Percentiles rank a stretch among this genome's conserved stretches.
These are phyloP conservation scores for Diaporthe destruens DNA, from an alignment of 2,329 filamentous ascomycete genomes.

Conservation along the genomic window DNA sequence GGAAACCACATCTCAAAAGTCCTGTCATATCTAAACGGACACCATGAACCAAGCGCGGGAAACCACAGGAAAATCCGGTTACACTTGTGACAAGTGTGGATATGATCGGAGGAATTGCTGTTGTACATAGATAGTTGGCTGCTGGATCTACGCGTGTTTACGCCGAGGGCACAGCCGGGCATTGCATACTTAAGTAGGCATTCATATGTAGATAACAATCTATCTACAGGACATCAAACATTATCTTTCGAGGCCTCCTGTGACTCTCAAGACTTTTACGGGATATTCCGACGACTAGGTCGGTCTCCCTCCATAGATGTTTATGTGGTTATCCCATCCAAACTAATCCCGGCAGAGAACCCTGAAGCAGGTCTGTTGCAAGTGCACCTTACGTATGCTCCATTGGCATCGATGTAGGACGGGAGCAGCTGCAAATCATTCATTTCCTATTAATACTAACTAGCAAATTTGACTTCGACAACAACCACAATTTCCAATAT, in stretches of 20 bases:
- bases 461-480: too few relatives aligned
- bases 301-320: too few relatives aligned
- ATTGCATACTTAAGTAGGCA: neutral
- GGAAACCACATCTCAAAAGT: neutral
- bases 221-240: neutral
- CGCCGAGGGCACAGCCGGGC: neutral
- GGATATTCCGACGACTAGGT: too few relatives aligned
- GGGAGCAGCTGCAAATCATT: neutral
- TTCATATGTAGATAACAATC: neutral
- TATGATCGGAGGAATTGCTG: conserved; percentile 22
- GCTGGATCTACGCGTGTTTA: neutral
- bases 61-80: neutral
- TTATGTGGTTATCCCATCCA: neutral
- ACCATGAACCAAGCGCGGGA: neutral
- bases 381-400: neutral
- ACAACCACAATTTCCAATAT: neutral
- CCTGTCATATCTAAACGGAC: too few relatives aligned
- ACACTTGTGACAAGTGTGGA: conserved; percentile 23
- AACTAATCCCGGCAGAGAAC: neutral
- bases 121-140: neutral
- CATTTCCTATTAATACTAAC: neutral
- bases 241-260: too few relatives aligned
- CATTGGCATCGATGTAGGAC: neutral
- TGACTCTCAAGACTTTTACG: neutral
- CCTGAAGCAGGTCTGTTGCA: neutral